These are phyloP conservation scores for Scheffersomyces segobiensis DNA, from an alignment of 1,139 yeast genomes.

Conservation along the genomic window DNA sequence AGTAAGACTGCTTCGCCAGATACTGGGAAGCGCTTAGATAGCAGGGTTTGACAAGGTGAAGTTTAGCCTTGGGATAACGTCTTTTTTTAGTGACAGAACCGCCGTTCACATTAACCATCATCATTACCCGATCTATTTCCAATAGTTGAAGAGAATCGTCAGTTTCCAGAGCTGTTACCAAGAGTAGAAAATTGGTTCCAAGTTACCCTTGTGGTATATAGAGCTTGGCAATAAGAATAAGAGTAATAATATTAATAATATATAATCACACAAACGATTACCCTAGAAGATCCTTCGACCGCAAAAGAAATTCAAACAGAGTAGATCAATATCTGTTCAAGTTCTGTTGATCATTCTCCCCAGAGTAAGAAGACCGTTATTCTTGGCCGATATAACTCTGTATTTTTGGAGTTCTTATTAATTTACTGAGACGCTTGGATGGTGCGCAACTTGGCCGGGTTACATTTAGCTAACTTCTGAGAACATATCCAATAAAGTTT, in stretches of 20 bases:
- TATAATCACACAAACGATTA: background rate
- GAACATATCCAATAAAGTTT: background rate
- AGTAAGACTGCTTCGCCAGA: background rate
- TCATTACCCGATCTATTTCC: background rate
- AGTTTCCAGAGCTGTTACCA: background rate
- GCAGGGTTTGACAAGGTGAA: background rate
- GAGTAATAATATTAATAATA: no score
- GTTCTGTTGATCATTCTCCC: background rate
- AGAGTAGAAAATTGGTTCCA: background rate
- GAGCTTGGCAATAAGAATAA: background rate
- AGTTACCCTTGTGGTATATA: background rate
- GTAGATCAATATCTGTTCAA: background rate
- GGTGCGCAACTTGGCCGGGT: background rate
- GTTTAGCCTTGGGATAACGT: background rate
- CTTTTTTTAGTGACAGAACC: background rate
- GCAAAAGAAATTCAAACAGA: background rate
- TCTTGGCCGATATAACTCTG: background rate
- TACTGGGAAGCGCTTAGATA: background rate
- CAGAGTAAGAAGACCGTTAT: background rate
- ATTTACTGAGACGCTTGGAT: background rate
- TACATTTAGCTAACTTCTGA: background rate
- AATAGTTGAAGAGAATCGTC: background rate
- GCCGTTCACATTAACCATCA: background rate
- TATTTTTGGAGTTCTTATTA: background rate
- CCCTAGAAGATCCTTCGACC: background rate